These are phyloP conservation scores for Pleurotus tuoliensis DNA, from an alignment of 768 basidiomycete genomes.

Conservation along the genomic window DNA sequence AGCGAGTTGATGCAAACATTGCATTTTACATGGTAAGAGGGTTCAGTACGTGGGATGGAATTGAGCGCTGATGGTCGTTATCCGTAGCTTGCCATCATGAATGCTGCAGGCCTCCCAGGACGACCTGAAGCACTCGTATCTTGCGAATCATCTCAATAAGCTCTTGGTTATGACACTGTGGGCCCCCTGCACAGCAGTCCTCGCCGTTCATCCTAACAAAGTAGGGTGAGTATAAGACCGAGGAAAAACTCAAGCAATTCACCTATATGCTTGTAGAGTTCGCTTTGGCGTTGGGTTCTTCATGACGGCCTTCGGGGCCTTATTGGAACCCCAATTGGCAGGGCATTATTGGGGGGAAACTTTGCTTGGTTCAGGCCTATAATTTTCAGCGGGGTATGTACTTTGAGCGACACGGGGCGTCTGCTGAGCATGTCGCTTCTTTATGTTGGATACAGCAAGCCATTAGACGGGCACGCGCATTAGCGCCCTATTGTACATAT, in stretches of 20 bases:
- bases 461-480: too few species aligned
- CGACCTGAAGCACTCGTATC: constrained; percentile 19
- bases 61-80: too few species aligned
- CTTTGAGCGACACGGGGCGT: too few species aligned
- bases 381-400: background rate
- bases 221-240: background rate
- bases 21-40: constrained; percentile 45
- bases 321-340: background rate
- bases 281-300: background rate
- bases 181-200: background rate
- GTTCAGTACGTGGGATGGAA: too few species aligned
- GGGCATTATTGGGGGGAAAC: background rate
- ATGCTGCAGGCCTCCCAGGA: constrained; percentile 49
- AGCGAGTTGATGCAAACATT: constrained; percentile 34
- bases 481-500: too few species aligned
- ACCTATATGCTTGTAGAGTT: background rate
- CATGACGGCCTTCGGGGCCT: background rate
- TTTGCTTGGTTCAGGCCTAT: background rate
- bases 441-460: too few species aligned
- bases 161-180: background rate
- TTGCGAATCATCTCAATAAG: background rate
- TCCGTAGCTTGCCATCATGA: constrained; percentile 43
- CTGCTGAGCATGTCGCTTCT: too few species aligned
- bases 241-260: too few species aligned
- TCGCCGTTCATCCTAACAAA: background rate